Base-by-base conservation (phyloP, 2,329 filamentous ascomycete species). In the Ceratocystis variospora region DNA sequence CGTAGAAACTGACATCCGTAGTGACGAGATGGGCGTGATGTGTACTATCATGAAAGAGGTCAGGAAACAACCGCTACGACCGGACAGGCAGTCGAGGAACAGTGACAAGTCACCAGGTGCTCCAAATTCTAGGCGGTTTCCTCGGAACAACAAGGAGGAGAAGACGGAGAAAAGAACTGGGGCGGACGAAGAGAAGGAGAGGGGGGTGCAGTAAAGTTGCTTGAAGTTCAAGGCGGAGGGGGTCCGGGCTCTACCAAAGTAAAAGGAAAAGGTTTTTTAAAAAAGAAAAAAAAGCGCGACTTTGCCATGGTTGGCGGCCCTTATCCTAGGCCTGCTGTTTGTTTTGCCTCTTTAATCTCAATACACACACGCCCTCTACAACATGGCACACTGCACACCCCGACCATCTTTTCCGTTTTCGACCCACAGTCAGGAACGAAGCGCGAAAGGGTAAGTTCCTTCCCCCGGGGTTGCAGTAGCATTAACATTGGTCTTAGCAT, bases 351-450 rank as follows among this genome's bases (percentile, higher is more conserved):
- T 37, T 37, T 0, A 31, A 25, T 28, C 1, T n/a, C 28, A 57
- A 33, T 57, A 57, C 1, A 10, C 10, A 33, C 53, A 57, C 53
- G 15, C 53, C 53, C 53, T 7, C 3, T 37, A 2, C 0, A 12
- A 37, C 10, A 3, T 25, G 1, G 2, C 53, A 6, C 2, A 0
- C 4, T 8, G 3, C 53, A 57, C 53, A 12, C 53, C 53, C 53
- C 6, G 25, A 6, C 28, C 25, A 31, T 57, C 5, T 33, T n/a
- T n/a, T 31, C 28, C 28, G 15, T 57, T 57, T 17, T n/a, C 3
- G 53, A 57, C 53, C 53, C 53, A 57, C 53, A 57, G 5, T 33
- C 53, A 57, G 53, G 53, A 57, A 57, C 53, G 28, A 33, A 57
- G 25, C 25, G 53, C 28, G 28, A 33, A 57, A 57, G 53, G 53